phyloP scores from a whole-genome alignment of 805 yeast genomes.

The Monosporozyma servazzii region DNA sequence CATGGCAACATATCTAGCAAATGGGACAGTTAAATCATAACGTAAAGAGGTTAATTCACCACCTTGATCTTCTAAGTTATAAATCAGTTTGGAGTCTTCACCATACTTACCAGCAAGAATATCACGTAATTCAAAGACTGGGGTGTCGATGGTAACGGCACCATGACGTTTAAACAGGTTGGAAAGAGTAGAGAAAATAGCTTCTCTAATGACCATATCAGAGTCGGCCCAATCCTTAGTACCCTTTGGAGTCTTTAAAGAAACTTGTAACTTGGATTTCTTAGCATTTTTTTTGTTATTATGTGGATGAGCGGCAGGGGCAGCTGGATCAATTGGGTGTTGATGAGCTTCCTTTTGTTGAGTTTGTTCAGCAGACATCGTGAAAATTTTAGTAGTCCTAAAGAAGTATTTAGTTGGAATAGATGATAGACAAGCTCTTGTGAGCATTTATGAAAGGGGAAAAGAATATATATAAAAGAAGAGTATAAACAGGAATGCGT shows the following conservation, averaged over 20 bases:
- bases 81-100: conserved; percentile 93
- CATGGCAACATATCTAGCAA: conserved; percentile 95
- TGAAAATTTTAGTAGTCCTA: not conserved
- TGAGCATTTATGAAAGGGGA: not conserved
- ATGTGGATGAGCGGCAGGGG: conserved; percentile 9
- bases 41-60: conserved; percentile 94
- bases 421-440: not conserved
- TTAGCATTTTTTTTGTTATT: conserved; percentile 17
- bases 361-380: conserved; percentile 14
- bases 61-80: conserved; percentile 96
- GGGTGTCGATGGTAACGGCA: conserved; percentile 96
- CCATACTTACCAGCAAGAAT: conserved; percentile 96
- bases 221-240: conserved; percentile 98
- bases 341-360: not conserved
- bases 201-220: conserved; percentile 93
- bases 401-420: not conserved
- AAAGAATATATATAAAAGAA: not conserved
- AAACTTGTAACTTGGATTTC: conserved; percentile 51
- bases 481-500: not conserved
- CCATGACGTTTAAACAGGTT: conserved; percentile 87
- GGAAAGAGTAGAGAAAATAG: conserved; percentile 66
- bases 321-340: not conserved
- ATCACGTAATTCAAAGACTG: conserved; percentile 93
- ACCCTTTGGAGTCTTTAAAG: conserved; percentile 92
- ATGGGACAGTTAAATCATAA: conserved; percentile 96